Percentiles rank a stretch among this genome's conserved stretches.
These are phyloP conservation scores for Myxozyma geophila DNA, from an alignment of 805 yeast species.

Conservation along the genomic window DNA sequence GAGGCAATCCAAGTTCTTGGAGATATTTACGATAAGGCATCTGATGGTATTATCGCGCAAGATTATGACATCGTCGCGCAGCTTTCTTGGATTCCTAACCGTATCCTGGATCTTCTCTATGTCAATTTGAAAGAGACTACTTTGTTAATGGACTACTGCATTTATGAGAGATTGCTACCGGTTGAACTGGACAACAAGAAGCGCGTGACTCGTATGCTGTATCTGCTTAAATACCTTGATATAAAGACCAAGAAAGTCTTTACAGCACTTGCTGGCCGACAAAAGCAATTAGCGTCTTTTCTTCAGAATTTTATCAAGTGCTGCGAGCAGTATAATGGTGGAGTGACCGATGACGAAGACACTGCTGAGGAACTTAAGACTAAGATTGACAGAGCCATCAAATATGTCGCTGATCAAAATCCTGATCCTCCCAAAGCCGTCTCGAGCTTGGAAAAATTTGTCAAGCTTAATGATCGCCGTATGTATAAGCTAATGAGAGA, in stretches of 20 bases:
- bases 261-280: conserved; percentile 70
- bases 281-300: conserved; percentile 51
- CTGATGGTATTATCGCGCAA: conserved; percentile 41
- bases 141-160: conserved; percentile 61
- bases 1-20: conserved; percentile 61
- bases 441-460: conserved; percentile 58
- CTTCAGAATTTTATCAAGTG: neutral
- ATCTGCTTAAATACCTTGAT: conserved; percentile 55
- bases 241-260: conserved; percentile 67
- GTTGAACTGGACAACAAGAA: conserved; percentile 48
- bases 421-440: conserved; percentile 58
- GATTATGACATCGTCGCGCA: conserved; percentile 44
- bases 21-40: conserved; percentile 57
- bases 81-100: conserved; percentile 64
- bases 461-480: conserved; percentile 62
- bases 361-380: conserved; percentile 13
- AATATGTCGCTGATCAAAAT: conserved; percentile 63
- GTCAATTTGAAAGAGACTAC: conserved; percentile 73
- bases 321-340: conserved; percentile 53
- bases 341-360: conserved; percentile 26
- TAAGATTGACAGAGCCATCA: conserved; percentile 45
- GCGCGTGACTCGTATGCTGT: conserved; percentile 61
- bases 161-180: conserved; percentile 68
- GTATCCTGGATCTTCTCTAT: conserved; percentile 66
- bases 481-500: conserved; percentile 59